phyloP scores from a whole-genome alignment of 164 flowering plant species.

The Nymphaea thermarum region DNA sequence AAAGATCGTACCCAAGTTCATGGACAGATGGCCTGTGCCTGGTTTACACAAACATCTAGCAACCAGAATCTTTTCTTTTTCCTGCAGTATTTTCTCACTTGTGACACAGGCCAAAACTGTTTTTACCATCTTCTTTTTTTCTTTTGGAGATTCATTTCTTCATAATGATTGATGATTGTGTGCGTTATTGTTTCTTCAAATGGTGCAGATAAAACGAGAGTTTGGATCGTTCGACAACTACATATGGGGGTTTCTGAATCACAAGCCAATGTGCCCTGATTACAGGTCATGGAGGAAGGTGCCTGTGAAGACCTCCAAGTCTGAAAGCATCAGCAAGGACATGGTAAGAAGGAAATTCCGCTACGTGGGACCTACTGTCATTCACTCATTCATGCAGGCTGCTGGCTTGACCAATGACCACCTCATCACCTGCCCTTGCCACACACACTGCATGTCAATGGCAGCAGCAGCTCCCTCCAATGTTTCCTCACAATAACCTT shows the following conservation, averaged over 20 bases:
- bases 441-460: slow-evolving; percentile 39
- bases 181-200: no score
- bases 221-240: slow-evolving; percentile 67
- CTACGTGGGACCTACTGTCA: slow-evolving; percentile 77
- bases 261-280: slow-evolving; percentile 63
- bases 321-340: slow-evolving; percentile 91
- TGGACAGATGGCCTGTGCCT: no score
- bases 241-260: slow-evolving; percentile 76
- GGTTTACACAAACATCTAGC: no score
- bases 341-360: slow-evolving; percentile 84
- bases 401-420: slow-evolving; percentile 92
- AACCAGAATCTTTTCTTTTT: no score
- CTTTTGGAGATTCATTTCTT: no score
- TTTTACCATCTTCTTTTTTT: no score
- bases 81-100: no score
- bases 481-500: slow-evolving; percentile 2
- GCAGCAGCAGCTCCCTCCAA: slow-evolving; percentile 19
- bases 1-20: no score
- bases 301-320: slow-evolving; percentile 91
- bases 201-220: slow-evolving; percentile 34
- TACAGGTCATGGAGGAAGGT: slow-evolving; percentile 65
- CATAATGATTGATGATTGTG: no score
- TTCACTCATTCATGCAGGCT: slow-evolving; percentile 92
- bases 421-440: slow-evolving; percentile 55
- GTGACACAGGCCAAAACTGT: no score